Evolutionary conservation across 148 eudicot genomes (phyloP), one percentile per base, ranked within the genome.

Genomic region (Heliamphora exappendiculata): DNA sequence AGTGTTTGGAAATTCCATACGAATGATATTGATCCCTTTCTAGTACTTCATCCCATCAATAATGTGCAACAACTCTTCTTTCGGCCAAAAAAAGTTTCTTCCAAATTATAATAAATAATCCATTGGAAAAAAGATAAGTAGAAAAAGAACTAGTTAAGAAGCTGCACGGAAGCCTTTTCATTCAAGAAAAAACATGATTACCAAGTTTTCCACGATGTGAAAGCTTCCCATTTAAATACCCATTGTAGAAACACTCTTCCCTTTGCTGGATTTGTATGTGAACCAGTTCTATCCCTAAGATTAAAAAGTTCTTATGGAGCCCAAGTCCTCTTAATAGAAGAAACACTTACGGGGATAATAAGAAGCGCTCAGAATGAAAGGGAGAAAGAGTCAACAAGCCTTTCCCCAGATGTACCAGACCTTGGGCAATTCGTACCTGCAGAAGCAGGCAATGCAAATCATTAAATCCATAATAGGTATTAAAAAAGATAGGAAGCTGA

Each of bases 351-450:
- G 96, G 99, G 72, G 96, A 92, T 50, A 92, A 58, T 77, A 95
- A 80, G 83, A 88, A 91, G 49, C 93, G 91, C 76, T 95, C 99
- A 60, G 97, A 95, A 81, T 95, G 97, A 78, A 91, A 95, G 2
- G 99, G 99, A 67, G 91, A 79, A 69, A 95, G 93, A 63, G 97
- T 92, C 83, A 95, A 73, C 75, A 95, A 79, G 31, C 99, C 99
- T 82, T 95, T 95, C 67, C 99, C 99, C 87, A 95, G 36, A 81
- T 95, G 97, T 29, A 91, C 96, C 45, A 95, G 89, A 79, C 97
- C 99, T 83, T 95, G 99, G 54, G 99, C 99, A 67, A 95, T 92
- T 74, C 96, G 97, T 55, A 95, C 99, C 99, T 95, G 91, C 76
- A 79, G 3, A 78, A 65, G 64, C 41, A 13, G 50, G 36, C 62